Conservation (phyloP, 495 filamentous ascomycete species). For the Xylaria flabelliformis region DNA sequence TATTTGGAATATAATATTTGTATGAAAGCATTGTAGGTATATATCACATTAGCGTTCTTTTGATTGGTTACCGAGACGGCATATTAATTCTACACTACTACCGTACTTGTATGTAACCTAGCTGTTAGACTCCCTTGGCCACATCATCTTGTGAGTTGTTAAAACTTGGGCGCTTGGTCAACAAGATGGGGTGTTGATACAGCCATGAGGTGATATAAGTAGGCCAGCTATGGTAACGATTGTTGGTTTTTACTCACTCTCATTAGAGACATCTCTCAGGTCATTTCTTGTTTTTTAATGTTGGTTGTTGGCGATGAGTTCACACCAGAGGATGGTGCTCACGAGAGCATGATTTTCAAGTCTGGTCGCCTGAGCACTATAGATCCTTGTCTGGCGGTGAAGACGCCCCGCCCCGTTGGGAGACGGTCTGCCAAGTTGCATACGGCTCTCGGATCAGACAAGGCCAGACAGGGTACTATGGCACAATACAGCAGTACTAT, state of each 20-base stretch:
- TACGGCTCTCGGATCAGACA: conserved; percentile 19
- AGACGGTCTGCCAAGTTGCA: conserved; percentile 16
- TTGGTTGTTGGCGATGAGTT: conserved; percentile 7
- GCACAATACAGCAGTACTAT: background rate
- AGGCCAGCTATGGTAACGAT: background rate
- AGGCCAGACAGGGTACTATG: conserved; percentile 2
- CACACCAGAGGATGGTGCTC: conserved; percentile 5
- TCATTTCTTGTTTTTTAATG: background rate
- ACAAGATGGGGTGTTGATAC: background rate
- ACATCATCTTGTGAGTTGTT: conserved; percentile 17
- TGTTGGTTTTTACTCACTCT: background rate
- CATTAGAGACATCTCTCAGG: background rate
- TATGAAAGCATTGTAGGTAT: conserved; percentile 8
- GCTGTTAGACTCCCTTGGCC: background rate
- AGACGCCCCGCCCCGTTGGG: background rate
- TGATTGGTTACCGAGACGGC: conserved; percentile 32
- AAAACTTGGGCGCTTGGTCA: background rate
- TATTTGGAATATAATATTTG: conserved; percentile 27
- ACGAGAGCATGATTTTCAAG: conserved; percentile 21
- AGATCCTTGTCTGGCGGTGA: conserved; percentile 27
- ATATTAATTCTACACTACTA: conserved; percentile 22
- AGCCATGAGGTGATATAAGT: background rate
- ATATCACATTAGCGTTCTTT: background rate
- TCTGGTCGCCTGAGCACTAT: conserved; percentile 8
- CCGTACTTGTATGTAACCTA: conserved; percentile 5